A percentile compares a stretch with the other conserved stretches of the same genome.
Conservation (phyloP, 208 protist species). For the Acanthamoeba sp. region DNA sequence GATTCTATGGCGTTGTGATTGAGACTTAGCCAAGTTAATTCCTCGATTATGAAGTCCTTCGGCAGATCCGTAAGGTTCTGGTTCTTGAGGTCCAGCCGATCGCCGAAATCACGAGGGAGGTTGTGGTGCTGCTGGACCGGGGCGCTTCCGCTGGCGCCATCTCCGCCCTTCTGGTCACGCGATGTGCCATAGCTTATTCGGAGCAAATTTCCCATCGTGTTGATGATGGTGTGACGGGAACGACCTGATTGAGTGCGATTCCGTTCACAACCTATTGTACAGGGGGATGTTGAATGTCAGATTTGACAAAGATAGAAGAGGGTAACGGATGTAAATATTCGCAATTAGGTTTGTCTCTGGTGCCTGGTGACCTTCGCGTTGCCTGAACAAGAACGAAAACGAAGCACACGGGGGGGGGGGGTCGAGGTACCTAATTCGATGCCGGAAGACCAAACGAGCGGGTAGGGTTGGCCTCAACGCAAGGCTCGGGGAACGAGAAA, state of each 20-base stretch:
- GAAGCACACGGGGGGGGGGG: too few relatives aligned
- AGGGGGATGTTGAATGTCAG: too few relatives aligned
- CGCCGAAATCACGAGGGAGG: constrained; percentile 9
- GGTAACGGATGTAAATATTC: too few relatives aligned
- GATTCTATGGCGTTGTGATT: constrained; percentile 47
- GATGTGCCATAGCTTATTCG: constrained; percentile 13
- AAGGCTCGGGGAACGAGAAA: too few relatives aligned
- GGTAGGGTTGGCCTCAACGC: background rate
- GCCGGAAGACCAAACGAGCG: background rate
- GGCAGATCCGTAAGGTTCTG: background rate
- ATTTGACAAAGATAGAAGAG: too few relatives aligned
- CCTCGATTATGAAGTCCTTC: constrained; percentile 3
- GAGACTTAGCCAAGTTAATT: constrained; percentile 37
- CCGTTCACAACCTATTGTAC: too few relatives aligned
- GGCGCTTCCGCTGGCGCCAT: background rate
- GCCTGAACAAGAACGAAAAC: too few relatives aligned
- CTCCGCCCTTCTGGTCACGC: background rate
- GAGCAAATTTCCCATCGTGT: background rate
- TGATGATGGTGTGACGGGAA: background rate
- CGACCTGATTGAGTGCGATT: too few relatives aligned
- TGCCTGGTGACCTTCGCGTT: too few relatives aligned
- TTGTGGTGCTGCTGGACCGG: background rate
- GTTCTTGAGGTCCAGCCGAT: constrained; percentile 59
- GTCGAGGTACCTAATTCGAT: background rate
- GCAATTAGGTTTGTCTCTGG: too few relatives aligned